Conservation (phyloP, 176 grass and related monocot species). For the Oryza longistaminata region DNA sequence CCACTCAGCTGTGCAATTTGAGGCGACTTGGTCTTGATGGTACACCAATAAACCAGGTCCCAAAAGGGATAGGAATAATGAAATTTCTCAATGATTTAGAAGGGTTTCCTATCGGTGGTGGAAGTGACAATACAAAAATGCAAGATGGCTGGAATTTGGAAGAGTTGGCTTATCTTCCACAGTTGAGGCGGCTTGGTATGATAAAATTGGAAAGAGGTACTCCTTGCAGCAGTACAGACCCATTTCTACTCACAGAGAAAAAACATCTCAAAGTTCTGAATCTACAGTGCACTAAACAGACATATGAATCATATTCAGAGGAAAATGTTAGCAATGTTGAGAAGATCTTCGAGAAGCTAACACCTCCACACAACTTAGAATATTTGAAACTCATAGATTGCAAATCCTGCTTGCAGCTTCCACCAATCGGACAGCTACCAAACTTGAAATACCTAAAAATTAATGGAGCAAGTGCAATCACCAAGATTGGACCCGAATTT, state of each 20-base stretch:
- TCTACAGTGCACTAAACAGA: neutral
- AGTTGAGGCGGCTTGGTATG: neutral
- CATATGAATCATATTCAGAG: no score
- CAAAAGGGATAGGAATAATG: constrained; percentile 10
- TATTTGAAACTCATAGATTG: no score
- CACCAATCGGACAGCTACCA: no score
- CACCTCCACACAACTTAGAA: constrained; percentile 11
- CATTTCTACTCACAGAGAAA: no score
- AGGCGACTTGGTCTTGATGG: neutral
- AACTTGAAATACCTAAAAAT: no score
- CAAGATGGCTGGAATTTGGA: neutral
- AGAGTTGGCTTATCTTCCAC: neutral
- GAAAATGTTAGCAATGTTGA: neutral
- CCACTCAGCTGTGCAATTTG: constrained; percentile 8
- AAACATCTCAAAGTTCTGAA: neutral
- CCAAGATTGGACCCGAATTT: no score
- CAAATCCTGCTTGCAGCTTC: no score
- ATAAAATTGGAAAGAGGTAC: neutral
- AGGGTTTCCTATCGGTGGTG: neutral
- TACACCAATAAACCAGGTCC: constrained; percentile 16
- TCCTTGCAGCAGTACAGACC: no score
- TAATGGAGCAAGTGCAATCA: no score
- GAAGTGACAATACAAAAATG: neutral
- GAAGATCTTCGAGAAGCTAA: constrained; percentile 24
- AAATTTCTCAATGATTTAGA: constrained; percentile 7